These are phyloP conservation scores for Fagus sylvatica DNA, from an alignment of 306 rosid genomes.

Conservation along the genomic window DNA sequence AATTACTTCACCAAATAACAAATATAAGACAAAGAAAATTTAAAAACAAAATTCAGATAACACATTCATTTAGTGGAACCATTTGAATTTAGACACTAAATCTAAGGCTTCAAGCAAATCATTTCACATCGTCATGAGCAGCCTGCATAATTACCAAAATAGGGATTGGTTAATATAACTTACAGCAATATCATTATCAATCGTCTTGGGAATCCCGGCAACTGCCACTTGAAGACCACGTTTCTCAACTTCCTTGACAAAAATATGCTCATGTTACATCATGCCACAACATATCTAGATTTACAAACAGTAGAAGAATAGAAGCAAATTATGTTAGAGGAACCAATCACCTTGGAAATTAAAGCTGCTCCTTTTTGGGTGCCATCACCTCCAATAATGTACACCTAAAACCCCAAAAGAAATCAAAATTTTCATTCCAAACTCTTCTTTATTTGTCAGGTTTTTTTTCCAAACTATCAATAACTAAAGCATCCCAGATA, in stretches of 20 bases:
- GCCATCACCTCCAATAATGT: constrained; percentile 97
- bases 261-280: constrained; percentile 33
- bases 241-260: constrained; percentile 84
- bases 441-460: neutral
- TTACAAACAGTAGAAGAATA: constrained; percentile 25
- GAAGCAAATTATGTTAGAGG: constrained; percentile 8
- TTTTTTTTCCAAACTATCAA: neutral
- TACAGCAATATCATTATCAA: constrained; percentile 95
- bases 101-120: neutral
- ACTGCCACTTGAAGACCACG: constrained; percentile 92
- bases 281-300: constrained; percentile 21
- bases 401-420: constrained; percentile 52
- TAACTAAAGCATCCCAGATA: constrained; percentile 7
- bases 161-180: constrained; percentile 35
- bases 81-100: neutral
- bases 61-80: neutral
- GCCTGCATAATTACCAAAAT: neutral
- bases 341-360: constrained; percentile 69
- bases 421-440: constrained; percentile 17
- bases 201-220: constrained; percentile 94
- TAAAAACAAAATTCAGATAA: neutral
- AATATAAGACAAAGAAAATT: neutral
- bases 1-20: neutral
- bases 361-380: constrained; percentile 89
- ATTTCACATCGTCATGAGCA: neutral